Conservation (phyloP, 208 protist genomes). For the Acanthamoeba sp. region DNA sequence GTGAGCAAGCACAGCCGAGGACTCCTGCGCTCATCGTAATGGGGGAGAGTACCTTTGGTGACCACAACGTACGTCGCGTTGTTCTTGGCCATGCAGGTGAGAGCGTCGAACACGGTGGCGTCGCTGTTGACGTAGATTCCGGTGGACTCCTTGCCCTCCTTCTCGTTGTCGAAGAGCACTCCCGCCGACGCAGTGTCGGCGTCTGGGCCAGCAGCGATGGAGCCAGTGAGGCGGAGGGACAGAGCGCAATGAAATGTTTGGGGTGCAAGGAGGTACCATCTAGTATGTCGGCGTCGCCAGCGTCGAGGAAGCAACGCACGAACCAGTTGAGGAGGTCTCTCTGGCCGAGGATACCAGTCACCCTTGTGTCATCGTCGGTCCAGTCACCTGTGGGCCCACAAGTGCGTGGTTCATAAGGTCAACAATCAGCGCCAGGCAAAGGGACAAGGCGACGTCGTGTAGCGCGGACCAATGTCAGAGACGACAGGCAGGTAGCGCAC, state of each 20-base stretch:
- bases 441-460: too few relatives aligned
- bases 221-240: background rate
- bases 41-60: background rate
- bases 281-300: background rate
- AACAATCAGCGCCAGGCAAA: too few relatives aligned
- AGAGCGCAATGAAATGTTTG: background rate
- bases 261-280: background rate
- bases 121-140: conserved; percentile 31
- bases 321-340: conserved; percentile 54
- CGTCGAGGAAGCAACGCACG: conserved; percentile 5
- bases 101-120: conserved; percentile 9
- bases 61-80: conserved; percentile 2
- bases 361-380: conserved; percentile 8
- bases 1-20: too few relatives aligned
- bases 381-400: conserved; percentile 48
- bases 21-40: too few relatives aligned
- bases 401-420: too few relatives aligned
- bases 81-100: background rate
- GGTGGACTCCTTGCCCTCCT: background rate
- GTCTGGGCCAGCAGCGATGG: background rate
- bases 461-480: background rate
- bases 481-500: conserved; percentile 38
- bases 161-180: background rate
- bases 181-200: background rate
- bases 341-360: conserved; percentile 23